Base-by-base conservation (phyloP, 768 basidiomycete species). In the Tubosaeta sp. region DNA sequence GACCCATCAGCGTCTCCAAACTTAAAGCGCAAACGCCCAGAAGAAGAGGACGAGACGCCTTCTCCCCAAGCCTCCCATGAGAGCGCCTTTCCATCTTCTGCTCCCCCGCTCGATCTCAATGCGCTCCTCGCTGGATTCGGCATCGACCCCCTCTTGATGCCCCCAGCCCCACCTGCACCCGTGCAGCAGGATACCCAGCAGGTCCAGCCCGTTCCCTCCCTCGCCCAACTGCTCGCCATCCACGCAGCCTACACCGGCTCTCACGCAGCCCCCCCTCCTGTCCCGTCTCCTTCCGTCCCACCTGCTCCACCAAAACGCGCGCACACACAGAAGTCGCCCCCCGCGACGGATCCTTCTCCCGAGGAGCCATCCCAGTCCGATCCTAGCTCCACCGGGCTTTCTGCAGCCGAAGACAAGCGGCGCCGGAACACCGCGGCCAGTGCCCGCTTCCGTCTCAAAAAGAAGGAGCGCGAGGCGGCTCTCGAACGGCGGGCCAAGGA, bases 401-500 rank as follows among this genome's bases (percentile, higher is more conserved):
- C 78, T 7, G 73, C 84, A 6, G 69, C 85, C 0, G 93, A 95
- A 69, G 93, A 95, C 70, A 95, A 95, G 66, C 85, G 93, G n/a
- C 79, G 92, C 51, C 76, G 93, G 41, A 96, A 96, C 67, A 96
- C 93, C 0, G 90, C 90, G 1, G 93, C 93, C 0, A 91, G 88
- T 47, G 93, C 93, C 29, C 87, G 93, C 8, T 96, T 96, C 78
- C 80, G 93, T 52, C 70, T 92, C 63, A 96, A 95, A 79, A 96
- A 96, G 78, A 96, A 96, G 75, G 91, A 94, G 70, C 78, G 94
- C 13, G 94, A 96, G 71, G 86, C 82, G 2, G 93, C 94, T 14
- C 74, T 95, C 19, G 94, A 95, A 71, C 79, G 76, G 38, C 84
- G 83, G 60, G 83, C 88, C 14, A 92, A 91, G 72, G 91, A 94